Conservation (phyloP, 257 asterid genomes). For the Marsdenia floribunda region DNA sequence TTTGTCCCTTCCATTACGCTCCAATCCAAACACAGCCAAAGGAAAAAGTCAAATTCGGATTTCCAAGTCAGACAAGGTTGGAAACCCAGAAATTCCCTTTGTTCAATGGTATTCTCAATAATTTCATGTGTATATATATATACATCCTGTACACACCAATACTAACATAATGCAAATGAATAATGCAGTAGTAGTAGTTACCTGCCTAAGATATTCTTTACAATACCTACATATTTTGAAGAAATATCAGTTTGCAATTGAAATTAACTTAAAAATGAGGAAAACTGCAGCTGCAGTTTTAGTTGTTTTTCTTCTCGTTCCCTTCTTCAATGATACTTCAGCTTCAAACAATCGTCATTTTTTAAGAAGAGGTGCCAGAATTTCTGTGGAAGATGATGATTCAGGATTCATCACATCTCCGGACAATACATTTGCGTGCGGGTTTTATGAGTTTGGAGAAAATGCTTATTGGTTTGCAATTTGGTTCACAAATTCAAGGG, state of each 20-base stretch:
- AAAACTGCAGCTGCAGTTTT: neutral
- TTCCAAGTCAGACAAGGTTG: neutral
- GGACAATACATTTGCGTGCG: conserved; percentile 51
- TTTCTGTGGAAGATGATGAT: conserved; percentile 36
- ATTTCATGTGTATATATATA: too few species aligned
- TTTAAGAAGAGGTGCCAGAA: conserved; percentile 34
- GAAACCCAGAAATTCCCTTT: neutral
- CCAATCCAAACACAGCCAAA: neutral
- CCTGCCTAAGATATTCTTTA: neutral
- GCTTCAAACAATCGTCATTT: conserved; percentile 21
- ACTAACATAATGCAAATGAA: too few species aligned
- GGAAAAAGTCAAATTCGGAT: neutral
- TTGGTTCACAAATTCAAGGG: conserved; percentile 61
- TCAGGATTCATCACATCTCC: conserved; percentile 40
- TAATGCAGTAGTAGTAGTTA: neutral
- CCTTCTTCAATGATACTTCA: conserved; percentile 10
- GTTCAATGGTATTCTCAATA: too few species aligned
- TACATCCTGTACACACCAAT: too few species aligned
- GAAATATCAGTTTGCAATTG: neutral
- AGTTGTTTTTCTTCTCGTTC: conserved; percentile 9
- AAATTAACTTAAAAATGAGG: neutral
- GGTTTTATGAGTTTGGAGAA: conserved; percentile 40
- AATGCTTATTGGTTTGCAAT: conserved; percentile 64
- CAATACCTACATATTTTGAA: neutral
- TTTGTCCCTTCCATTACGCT: neutral